Conservation (phyloP, 148 eudicot species). For the Polygonum aviculare region DNA sequence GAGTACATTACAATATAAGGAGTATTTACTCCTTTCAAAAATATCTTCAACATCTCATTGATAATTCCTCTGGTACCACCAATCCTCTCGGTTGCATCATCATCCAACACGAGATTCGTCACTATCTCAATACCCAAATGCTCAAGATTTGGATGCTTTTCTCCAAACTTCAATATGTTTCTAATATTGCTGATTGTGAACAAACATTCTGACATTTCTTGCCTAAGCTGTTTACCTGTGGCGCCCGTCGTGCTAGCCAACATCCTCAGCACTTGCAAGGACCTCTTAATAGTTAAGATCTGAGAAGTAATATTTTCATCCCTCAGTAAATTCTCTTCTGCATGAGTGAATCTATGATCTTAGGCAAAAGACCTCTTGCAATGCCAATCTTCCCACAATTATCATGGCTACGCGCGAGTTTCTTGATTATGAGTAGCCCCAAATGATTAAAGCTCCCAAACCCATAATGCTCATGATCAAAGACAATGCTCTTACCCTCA, state of each 20-base stretch:
- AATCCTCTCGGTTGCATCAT: constrained; percentile 70
- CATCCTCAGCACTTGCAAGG: constrained; percentile 68
- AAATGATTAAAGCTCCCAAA: constrained; percentile 66
- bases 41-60: constrained; percentile 52
- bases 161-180: constrained; percentile 57
- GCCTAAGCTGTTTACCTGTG: constrained; percentile 64
- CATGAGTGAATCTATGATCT: constrained; percentile 62
- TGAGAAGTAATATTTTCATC: constrained; percentile 34
- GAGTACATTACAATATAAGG: too few species aligned
- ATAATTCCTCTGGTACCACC: constrained; percentile 81
- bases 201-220: constrained; percentile 72
- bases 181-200: constrained; percentile 81
- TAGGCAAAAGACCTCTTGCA: constrained; percentile 64
- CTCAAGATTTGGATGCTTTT: constrained; percentile 52
- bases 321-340: constrained; percentile 44
- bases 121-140: constrained; percentile 67
- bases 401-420: constrained; percentile 78
- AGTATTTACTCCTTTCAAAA: constrained; percentile 27
- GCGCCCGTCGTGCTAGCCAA: constrained; percentile 63
- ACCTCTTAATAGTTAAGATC: constrained; percentile 49
- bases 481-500: constrained; percentile 28
- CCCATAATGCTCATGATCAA: constrained; percentile 41
- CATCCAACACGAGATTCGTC: constrained; percentile 70
- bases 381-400: constrained; percentile 86
- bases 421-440: constrained; percentile 72